phyloP scores from a whole-genome alignment of 768 basidiomycete species.

The Pleurotus sapidus region DNA sequence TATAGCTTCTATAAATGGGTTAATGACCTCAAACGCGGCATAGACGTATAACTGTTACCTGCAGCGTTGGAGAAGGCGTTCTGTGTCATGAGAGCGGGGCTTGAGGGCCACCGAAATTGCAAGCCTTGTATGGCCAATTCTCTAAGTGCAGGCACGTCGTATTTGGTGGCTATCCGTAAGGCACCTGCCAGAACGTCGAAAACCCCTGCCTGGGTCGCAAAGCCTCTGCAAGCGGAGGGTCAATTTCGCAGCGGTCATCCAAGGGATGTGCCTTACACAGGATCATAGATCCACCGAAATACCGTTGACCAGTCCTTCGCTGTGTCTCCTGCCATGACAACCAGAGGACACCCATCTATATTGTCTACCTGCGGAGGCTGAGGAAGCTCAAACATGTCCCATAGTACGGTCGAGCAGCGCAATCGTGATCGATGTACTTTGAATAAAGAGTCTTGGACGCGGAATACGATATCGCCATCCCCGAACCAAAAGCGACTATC shows the following conservation, averaged over 20 bases:
- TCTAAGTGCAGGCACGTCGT: conserved; percentile 27
- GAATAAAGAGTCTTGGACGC: conserved; percentile 20
- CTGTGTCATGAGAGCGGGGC: conserved; percentile 22
- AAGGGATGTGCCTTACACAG: conserved; percentile 19
- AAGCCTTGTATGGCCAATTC: conserved; percentile 21
- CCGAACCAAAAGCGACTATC: conserved; percentile 21
- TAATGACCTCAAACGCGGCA: neutral
- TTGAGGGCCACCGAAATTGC: conserved; percentile 25
- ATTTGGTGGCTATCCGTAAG: conserved; percentile 33
- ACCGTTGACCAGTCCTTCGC: conserved; percentile 25
- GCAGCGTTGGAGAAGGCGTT: conserved; percentile 25
- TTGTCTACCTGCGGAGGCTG: conserved; percentile 24
- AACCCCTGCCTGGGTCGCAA: conserved; percentile 16
- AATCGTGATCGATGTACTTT: conserved; percentile 21
- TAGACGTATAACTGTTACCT: conserved; percentile 17
- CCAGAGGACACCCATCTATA: conserved; percentile 28
- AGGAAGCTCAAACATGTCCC: conserved; percentile 33
- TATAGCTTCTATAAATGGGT: conserved; percentile 25
- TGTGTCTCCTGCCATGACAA: conserved; percentile 19
- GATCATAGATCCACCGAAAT: conserved; percentile 30
- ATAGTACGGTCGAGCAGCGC: conserved; percentile 23
- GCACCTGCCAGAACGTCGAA: conserved; percentile 24
- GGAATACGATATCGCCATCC: conserved; percentile 33
- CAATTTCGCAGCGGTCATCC: neutral
- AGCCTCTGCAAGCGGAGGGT: conserved; percentile 15